These are phyloP conservation scores for Xylaria sp. DNA, from an alignment of 2,329 filamentous ascomycete genomes.

Conservation along the genomic window DNA sequence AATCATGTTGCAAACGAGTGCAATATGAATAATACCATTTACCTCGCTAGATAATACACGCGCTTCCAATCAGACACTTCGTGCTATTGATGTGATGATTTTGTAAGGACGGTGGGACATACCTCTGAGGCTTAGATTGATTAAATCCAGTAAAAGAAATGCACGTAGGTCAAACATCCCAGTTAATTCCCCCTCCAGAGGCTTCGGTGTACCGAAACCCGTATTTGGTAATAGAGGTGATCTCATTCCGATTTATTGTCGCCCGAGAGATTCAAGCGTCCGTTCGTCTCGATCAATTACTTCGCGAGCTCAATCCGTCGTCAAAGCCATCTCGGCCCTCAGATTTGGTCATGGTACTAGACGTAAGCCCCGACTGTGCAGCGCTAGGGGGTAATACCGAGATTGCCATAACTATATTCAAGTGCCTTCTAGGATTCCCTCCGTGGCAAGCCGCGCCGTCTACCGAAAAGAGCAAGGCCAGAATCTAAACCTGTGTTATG, in stretches of 20 bases:
- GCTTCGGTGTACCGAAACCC: no score
- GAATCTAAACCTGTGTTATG: constrained; percentile 7
- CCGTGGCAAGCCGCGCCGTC: neutral
- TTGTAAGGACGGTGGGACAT: no score
- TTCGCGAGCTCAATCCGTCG: neutral
- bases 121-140: no score
- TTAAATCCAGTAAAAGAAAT: no score
- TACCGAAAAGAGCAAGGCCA: no score
- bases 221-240: no score
- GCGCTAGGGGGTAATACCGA: neutral
- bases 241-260: neutral
- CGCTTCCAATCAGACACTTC: neutral
- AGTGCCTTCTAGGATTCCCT: neutral
- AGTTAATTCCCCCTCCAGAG: no score
- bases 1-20: constrained; percentile 10
- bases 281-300: neutral
- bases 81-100: no score
- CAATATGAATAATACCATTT: constrained; percentile 30
- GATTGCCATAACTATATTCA: neutral
- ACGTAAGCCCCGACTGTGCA: neutral
- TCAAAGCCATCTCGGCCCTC: neutral
- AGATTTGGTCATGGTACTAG: neutral
- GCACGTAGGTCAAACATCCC: no score
- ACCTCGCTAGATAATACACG: neutral
- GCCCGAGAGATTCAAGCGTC: neutral